A percentile compares a stretch with the other conserved stretches of the same genome.
These are phyloP conservation scores for Sophora flavescens DNA, from an alignment of 306 rosid genomes.

Conservation along the genomic window DNA sequence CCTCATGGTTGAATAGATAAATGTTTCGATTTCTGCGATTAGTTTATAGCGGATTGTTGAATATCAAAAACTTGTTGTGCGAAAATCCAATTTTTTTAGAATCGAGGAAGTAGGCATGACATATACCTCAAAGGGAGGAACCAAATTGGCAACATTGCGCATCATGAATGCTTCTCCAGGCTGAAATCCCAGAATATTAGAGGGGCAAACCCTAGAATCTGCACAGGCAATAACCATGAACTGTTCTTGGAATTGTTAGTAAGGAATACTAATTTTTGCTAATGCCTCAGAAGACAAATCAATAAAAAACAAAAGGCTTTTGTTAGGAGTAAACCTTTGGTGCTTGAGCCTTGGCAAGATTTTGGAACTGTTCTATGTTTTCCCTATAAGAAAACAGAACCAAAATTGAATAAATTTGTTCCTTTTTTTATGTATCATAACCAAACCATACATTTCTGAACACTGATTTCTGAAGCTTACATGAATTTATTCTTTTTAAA, in stretches of 20 bases:
- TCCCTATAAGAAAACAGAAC: slow-evolving; percentile 59
- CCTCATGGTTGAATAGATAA: too few species aligned
- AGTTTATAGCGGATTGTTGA: too few species aligned
- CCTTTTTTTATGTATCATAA: slow-evolving; percentile 16
- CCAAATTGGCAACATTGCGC: slow-evolving; percentile 94
- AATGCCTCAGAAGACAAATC: slow-evolving; percentile 20
- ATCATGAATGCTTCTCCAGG: slow-evolving; percentile 94
- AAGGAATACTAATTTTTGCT: slow-evolving; percentile 23
- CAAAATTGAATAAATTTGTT: slow-evolving; percentile 33
- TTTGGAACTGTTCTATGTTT: slow-evolving; percentile 70
- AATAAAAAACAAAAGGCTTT: slow-evolving; percentile 19
- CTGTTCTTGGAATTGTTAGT: slow-evolving; percentile 75
- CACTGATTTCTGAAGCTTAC: slow-evolving; percentile 59
- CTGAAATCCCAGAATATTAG: slow-evolving; percentile 83
- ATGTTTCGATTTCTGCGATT: too few species aligned
- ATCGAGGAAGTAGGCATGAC: too few species aligned
- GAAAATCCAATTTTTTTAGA: too few species aligned
- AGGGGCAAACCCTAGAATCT: slow-evolving; percentile 98
- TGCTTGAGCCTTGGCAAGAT: slow-evolving; percentile 79
- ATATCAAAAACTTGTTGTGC: too few species aligned
- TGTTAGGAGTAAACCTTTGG: slow-evolving; percentile 72
- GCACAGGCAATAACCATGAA: slow-evolving; percentile 98
- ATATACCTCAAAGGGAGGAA: slow-evolving; percentile 83
- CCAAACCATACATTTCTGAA: not conserved
- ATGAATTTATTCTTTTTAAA: slow-evolving; percentile 70